Evolutionary conservation across 257 asterid species (phyloP), one percentile per base, ranked within the genome.

Genomic region (Ocimum tenuiflorum): DNA sequence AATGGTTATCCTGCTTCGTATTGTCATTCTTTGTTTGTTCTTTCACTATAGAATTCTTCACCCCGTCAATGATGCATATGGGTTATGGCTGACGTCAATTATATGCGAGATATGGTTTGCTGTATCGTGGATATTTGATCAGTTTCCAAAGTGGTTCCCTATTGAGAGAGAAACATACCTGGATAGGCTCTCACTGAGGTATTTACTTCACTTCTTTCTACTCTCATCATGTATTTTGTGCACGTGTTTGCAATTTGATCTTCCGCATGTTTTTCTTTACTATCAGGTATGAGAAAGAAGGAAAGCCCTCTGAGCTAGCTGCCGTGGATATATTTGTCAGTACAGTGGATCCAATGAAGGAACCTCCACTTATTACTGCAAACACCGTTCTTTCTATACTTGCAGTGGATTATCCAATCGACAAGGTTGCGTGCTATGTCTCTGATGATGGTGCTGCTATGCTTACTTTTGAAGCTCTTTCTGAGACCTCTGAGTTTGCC

Each of bases 51-150:
- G 98, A 71, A 81, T 91, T 67, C 90, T 84, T 42, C 83, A 91
- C 81, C 94, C 98, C 0, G 98, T 86, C 59, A 72, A 76, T 10
- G 86, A 80, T 78, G 98, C 98, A 22, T 82, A 79, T 75, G 88
- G 83, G 62, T 70, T 91, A 79, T 91, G 98, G 98, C 18, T 91
- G 76, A 86, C 95, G 13, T 91, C 98, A 22, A 90, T 91, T 52
- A 86, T 91, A 51, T 91, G 98, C 77, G 98, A 91, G 68, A 86
- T 91, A 78, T 91, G 97, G 97, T 91, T 91, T 67, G 95, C 87
- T 31, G 79, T 80, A 49, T 91, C 98, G 27, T 91, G 98, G 98
- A 83, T 91, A 67, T 88, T 91, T 8, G 97, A 91, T 78, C 97
- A 91, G 81, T 88, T 91, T 58, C 97, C 97, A 0, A 91, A 91